Conservation (phyloP, 2,329 filamentous ascomycete species). For the Ambrosiella xylebori region DNA sequence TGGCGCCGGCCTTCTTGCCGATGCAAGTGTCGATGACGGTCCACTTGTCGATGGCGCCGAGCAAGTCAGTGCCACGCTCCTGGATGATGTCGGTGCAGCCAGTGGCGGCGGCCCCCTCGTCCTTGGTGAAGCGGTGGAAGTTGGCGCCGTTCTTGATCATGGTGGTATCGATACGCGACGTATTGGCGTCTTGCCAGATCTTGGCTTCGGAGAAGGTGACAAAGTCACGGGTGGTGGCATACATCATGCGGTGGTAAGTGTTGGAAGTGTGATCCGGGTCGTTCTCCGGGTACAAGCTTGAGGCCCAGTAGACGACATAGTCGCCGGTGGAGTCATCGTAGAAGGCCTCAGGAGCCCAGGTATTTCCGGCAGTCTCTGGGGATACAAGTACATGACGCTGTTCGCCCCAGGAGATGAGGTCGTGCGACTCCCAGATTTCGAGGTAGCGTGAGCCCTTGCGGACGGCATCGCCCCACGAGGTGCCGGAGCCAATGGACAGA, state of each 20-base stretch:
- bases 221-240: conserved; percentile 32
- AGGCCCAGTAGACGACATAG: conserved; percentile 31
- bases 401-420: conserved; percentile 32
- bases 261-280: conserved; percentile 25
- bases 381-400: conserved; percentile 34
- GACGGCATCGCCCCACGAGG: conserved; percentile 32
- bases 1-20: conserved; percentile 30
- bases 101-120: conserved; percentile 30
- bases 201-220: conserved; percentile 29
- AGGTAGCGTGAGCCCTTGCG: conserved; percentile 31
- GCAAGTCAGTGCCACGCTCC: conserved; percentile 28
- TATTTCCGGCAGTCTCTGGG: conserved; percentile 32
- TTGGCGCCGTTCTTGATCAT: conserved; percentile 25
- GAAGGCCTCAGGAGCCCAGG: conserved; percentile 36
- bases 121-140: conserved; percentile 38
- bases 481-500: conserved; percentile 35
- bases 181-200: conserved; percentile 34
- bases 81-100: conserved; percentile 38
- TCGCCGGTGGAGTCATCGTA: conserved; percentile 26
- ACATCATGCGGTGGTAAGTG: conserved; percentile 36
- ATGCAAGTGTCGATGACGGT: conserved; percentile 30
- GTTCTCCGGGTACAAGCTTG: conserved; percentile 24
- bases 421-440: conserved; percentile 34
- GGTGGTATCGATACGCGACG: conserved; percentile 35
- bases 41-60: conserved; percentile 27